Base-by-base conservation (phyloP, 2,329 filamentous ascomycete species). In the Thelonectria discophora region DNA sequence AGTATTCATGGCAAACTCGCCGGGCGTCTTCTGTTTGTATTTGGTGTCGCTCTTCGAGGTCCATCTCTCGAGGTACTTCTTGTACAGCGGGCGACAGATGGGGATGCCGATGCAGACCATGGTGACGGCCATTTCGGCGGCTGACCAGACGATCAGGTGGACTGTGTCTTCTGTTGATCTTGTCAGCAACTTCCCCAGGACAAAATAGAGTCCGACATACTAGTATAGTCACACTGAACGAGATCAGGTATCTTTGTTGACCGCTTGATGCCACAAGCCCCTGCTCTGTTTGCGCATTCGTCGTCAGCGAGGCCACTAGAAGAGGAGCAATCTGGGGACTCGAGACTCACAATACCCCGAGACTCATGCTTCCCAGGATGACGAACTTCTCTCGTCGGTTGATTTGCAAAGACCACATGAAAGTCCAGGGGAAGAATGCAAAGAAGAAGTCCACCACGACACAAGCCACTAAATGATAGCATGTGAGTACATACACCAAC, bases 371-470 rank as follows among this genome's bases (percentile, higher is more conserved):
- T 17, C 72, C 66, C 2, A 76, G 73, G 10, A 81, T 73, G 40
- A 77, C 73, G n/a, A 80, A 69, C 67, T 80, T 80, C 47, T 81
- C 79, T 18, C 76, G 72, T n/a, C 71, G 73, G 24, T 77, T 75
- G 75, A 81, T 81, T 24, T 78, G 75, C 9, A 80, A 63, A 4
- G 73, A 73, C 78, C 78, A 79, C 20, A 80, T 72, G 17, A 81
- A 70, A 7, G 77, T 72, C 77, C 79, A 81, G 0, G 79, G 79
- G n/a, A 80, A 76, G 12, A 73, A 60, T 32, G 75, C 76, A 49
- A 76, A 77, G 56, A 74, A 75, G 48, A 78, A 77, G 58, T 79
- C 77, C 50, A 69, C 69, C 2, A 73, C 55, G 15, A 74, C 65
- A 13, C 55, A 62, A 11, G 18, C 55, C 12, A 20, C 62, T 66